Evolutionary conservation across 805 yeast genomes (phyloP).

Genomic region (Kurtzmaniella cleridarum): DNA sequence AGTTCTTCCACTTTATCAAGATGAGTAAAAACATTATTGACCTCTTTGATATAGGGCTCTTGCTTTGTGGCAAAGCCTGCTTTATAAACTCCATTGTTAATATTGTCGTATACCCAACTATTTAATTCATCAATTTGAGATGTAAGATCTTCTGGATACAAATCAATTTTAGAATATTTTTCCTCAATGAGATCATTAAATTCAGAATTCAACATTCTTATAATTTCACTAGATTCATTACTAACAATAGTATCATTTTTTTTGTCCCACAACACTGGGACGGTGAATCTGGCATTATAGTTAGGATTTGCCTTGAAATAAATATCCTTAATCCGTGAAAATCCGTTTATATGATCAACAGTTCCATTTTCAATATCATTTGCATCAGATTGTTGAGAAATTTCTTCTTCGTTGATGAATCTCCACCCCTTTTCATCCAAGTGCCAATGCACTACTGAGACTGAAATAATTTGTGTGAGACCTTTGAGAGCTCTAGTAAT

Average conservation of each 20-base stretch:
- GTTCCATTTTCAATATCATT: conserved; percentile 44
- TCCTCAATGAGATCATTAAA: conserved; percentile 55
- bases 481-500: conserved; percentile 75
- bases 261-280: conserved; percentile 90
- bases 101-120: conserved; percentile 74
- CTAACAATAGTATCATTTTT: conserved; percentile 78
- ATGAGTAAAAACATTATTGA: conserved; percentile 54
- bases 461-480: conserved; percentile 46
- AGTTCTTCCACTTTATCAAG: conserved; percentile 67
- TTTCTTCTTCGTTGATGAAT: conserved; percentile 50
- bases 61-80: conserved; percentile 84
- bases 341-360: conserved; percentile 46
- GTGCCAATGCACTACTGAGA: conserved; percentile 86
- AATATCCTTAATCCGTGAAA: conserved; percentile 57
- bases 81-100: conserved; percentile 92
- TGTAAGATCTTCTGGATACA: conserved; percentile 55
- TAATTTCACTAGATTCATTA: conserved; percentile 87
- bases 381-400: conserved; percentile 39
- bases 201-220: conserved; percentile 75
- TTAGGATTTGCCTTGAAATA: conserved; percentile 72
- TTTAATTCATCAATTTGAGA: conserved; percentile 70
- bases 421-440: conserved; percentile 90
- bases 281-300: conserved; percentile 81
- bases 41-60: conserved; percentile 72
- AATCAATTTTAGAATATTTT: conserved; percentile 46